Evolutionary conservation across 805 yeast genomes (phyloP).

Genomic region (Pichia paraexigua): DNA sequence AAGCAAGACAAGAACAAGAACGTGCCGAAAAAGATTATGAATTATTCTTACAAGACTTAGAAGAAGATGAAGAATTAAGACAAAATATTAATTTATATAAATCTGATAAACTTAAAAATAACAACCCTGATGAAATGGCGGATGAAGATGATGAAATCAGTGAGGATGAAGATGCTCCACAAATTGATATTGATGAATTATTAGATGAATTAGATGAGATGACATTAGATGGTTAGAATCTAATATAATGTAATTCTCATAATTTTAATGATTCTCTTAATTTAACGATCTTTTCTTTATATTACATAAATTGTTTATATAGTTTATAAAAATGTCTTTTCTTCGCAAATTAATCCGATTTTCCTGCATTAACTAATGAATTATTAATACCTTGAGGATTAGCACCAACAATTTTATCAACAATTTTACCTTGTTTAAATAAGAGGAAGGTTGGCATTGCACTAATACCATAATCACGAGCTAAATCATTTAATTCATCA

Average conservation of each 20-base stretch:
- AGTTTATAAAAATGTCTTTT: neutral
- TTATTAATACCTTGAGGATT: constrained; percentile 33
- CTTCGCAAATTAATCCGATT: neutral
- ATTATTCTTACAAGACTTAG: constrained; percentile 90
- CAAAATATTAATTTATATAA: constrained; percentile 85
- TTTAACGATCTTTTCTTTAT: neutral
- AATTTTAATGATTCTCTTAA: neutral
- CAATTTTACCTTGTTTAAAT: constrained; percentile 50
- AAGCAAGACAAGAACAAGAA: constrained; percentile 81
- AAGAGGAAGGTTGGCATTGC: constrained; percentile 75
- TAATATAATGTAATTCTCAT: neutral
- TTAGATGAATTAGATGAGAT: constrained; percentile 92
- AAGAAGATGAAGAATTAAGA: constrained; percentile 93
- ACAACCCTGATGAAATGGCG: constrained; percentile 17
- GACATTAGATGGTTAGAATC: constrained; percentile 57
- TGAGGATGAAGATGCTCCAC: constrained; percentile 76
- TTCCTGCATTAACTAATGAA: constrained; percentile 8
- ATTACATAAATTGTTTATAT: neutral
- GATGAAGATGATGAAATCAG: constrained; percentile 39
- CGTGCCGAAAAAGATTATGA: constrained; percentile 94
- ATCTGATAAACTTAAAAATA: constrained; percentile 33
- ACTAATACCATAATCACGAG: constrained; percentile 49
- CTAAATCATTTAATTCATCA: constrained; percentile 47
- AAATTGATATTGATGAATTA: constrained; percentile 82
- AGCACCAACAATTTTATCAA: constrained; percentile 61